These are phyloP conservation scores for Drechslerella dactyloides DNA, from an alignment of 2,329 filamentous ascomycete genomes.

Conservation along the genomic window DNA sequence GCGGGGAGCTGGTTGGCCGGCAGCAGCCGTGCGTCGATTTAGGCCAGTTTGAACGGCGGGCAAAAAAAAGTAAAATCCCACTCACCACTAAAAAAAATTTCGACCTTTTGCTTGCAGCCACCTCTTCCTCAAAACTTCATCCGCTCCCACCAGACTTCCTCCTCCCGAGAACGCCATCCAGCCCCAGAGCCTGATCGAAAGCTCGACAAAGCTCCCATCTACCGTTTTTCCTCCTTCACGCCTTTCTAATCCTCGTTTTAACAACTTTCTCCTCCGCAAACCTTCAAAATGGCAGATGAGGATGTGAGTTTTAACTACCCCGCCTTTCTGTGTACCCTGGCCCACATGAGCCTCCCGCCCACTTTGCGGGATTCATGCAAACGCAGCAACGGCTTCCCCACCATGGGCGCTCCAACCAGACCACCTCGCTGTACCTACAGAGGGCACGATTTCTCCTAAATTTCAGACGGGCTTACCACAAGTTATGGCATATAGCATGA, in stretches of 20 bases:
- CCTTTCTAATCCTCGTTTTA: conserved; percentile 15
- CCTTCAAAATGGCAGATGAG: conserved; percentile 45
- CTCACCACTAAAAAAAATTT: conserved; percentile 38
- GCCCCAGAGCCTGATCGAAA: conserved; percentile 32
- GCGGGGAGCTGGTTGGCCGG: background rate
- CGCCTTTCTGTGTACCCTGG: conserved; percentile 24
- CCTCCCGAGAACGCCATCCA: background rate
- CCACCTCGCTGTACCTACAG: background rate
- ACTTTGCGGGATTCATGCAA: conserved; percentile 7
- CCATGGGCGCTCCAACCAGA: background rate
- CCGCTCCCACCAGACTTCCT: conserved; percentile 16
- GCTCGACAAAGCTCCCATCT: conserved; percentile 18
- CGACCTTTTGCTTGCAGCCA: conserved; percentile 11
- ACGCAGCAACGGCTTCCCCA: background rate
- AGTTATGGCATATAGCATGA: conserved; percentile 16
- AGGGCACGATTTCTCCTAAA: background rate
- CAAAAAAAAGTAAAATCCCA: conserved; percentile 14
- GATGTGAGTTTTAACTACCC: conserved; percentile 39
- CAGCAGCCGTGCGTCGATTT: background rate
- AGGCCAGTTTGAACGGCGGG: background rate
- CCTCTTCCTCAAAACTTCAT: conserved; percentile 13
- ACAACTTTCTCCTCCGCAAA: conserved; percentile 13
- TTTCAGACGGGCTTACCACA: background rate
- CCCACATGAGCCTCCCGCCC: background rate
- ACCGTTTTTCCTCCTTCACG: conserved; percentile 15